Percentiles rank a stretch among this genome's conserved stretches.
Conservation (phyloP, 202 grass and related monocot genomes). For the Panicum hallii region DNA sequence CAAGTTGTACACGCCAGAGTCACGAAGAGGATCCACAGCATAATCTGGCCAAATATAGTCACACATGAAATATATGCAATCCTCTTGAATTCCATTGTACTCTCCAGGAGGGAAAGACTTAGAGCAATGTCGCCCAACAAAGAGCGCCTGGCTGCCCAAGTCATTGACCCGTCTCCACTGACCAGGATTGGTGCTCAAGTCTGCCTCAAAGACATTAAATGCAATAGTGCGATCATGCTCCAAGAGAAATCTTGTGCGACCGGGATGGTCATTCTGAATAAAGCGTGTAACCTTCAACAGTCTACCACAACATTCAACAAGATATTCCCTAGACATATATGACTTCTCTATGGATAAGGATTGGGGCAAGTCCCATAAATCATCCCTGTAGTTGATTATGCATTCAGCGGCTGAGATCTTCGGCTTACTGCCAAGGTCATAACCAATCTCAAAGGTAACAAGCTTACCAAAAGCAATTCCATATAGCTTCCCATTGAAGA, state of each 20-base stretch:
- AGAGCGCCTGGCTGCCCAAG: not conserved
- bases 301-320: slow-evolving; percentile 7
- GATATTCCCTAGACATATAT: not conserved
- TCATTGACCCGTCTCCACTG: not conserved
- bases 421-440: not conserved
- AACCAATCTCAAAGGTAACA: not conserved
- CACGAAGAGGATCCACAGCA: slow-evolving; percentile 2
- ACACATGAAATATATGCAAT: slow-evolving; percentile 34
- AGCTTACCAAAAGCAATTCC: not conserved
- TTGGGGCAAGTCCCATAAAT: not conserved
- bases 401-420: not conserved
- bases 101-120: not conserved
- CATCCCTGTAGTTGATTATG: not conserved
- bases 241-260: not conserved
- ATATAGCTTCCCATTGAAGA: slow-evolving; percentile 24
- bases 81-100: slow-evolving; percentile 3
- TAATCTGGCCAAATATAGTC: not conserved
- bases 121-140: slow-evolving; percentile 1
- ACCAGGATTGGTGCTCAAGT: not conserved
- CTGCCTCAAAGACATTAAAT: slow-evolving; percentile 23
- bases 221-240: not conserved
- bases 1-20: slow-evolving; percentile 31
- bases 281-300: not conserved
- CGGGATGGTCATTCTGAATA: not conserved
- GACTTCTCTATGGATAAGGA: not conserved